Percentiles rank a stretch among this genome's conserved stretches.
Conservation (phyloP, 2,329 filamentous ascomycete genomes). For the Aspergillus bombycis region DNA sequence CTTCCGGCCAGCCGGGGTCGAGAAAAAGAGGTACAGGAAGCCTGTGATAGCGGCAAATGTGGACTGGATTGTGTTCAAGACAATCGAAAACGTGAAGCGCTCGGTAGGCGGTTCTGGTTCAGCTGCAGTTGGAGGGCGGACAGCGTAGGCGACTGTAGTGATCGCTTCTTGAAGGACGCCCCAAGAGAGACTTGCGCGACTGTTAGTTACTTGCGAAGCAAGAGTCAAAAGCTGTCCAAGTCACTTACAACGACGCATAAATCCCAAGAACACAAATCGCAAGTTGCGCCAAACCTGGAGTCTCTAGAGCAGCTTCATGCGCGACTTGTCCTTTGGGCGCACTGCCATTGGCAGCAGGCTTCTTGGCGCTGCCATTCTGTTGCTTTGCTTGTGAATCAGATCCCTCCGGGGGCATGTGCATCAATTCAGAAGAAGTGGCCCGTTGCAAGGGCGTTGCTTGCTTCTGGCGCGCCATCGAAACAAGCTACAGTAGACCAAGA, state of each 20-base stretch:
- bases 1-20: conserved; percentile 59
- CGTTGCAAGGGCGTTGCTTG: conserved; percentile 67
- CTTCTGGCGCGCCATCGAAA: conserved; percentile 70
- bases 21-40: conserved; percentile 73
- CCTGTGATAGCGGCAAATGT: conserved; percentile 83
- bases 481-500: conserved; percentile 11
- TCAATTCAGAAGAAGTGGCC: conserved; percentile 68
- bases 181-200: conserved; percentile 75
- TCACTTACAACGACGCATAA: conserved; percentile 85
- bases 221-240: background rate
- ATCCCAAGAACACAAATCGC: conserved; percentile 90
- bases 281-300: conserved; percentile 71
- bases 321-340: conserved; percentile 24
- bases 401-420: conserved; percentile 43
- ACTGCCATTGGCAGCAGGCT: conserved; percentile 22
- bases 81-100: conserved; percentile 89
- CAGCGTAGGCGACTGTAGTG: conserved; percentile 85
- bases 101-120: conserved; percentile 53
- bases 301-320: conserved; percentile 34
- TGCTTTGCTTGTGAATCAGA: conserved; percentile 31
- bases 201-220: conserved; percentile 7
- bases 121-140: conserved; percentile 52
- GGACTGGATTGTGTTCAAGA: conserved; percentile 95
- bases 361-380: conserved; percentile 35
- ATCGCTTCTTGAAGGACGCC: conserved; percentile 95